A percentile compares a stretch with the other conserved stretches of the same genome.
These are phyloP conservation scores for Cordia subcordata DNA, from an alignment of 257 asterid species.

Conservation along the genomic window DNA sequence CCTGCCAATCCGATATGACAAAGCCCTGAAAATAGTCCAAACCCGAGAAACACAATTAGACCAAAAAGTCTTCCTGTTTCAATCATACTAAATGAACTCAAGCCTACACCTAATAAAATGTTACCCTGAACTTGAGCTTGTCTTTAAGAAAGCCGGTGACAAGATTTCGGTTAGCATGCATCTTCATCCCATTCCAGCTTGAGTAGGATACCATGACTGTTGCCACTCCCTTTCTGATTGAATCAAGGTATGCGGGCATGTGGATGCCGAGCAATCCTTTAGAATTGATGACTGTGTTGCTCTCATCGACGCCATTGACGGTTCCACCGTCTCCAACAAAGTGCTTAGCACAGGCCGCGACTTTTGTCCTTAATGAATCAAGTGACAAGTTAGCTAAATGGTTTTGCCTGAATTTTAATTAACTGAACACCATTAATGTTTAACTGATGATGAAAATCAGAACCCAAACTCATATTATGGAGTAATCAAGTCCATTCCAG, in stretches of 20 bases:
- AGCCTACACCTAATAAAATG: background rate
- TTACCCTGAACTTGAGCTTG: conserved; percentile 60
- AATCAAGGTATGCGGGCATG: conserved; percentile 62
- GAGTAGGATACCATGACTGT: conserved; percentile 71
- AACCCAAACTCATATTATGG: too few species aligned
- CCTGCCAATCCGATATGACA: conserved; percentile 26
- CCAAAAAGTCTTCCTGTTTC: background rate
- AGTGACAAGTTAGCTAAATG: background rate
- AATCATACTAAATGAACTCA: background rate
- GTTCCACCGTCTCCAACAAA: conserved; percentile 88
- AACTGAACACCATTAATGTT: too few species aligned
- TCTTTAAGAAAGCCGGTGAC: conserved; percentile 58
- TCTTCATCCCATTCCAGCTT: conserved; percentile 66
- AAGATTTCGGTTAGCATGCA: conserved; percentile 62
- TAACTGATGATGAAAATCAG: too few species aligned
- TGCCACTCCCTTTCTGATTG: conserved; percentile 61
- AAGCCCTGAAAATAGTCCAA: conserved; percentile 17
- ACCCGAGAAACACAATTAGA: background rate
- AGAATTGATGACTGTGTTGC: conserved; percentile 40
- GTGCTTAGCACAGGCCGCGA: conserved; percentile 67
- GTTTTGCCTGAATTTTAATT: too few species aligned
- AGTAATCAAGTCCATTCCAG: too few species aligned
- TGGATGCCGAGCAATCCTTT: conserved; percentile 50
- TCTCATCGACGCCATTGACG: conserved; percentile 46
- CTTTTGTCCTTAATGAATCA: conserved; percentile 45